Conservation (phyloP, 768 basidiomycete species). For the Leccinellum luteum region DNA sequence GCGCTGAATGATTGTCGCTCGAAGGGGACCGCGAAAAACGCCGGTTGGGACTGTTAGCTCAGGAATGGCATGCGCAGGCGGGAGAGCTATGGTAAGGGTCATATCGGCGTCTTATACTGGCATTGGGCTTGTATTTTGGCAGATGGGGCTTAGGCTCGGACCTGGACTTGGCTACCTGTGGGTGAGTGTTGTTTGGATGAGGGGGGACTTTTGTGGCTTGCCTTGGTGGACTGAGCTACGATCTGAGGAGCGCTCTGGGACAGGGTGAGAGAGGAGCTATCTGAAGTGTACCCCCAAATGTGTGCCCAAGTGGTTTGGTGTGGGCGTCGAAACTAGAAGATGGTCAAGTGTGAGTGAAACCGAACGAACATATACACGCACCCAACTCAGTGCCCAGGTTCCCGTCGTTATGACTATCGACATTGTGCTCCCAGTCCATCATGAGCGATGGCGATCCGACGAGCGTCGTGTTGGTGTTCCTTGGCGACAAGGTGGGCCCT, state of each 20-base stretch:
- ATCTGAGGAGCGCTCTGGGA: slow-evolving; percentile 73
- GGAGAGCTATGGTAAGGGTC: no score
- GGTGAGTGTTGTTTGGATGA: not conserved
- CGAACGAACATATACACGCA: not conserved
- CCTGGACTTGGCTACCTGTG: no score
- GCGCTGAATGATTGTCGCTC: not conserved
- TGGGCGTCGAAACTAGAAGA: slow-evolving; percentile 4
- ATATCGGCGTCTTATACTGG: not conserved
- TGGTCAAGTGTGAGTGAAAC: no score
- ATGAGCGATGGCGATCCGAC: slow-evolving; percentile 51
- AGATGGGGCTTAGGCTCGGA: not conserved
- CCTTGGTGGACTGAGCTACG: slow-evolving; percentile 16
- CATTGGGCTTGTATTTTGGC: not conserved
- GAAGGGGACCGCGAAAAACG: not conserved
- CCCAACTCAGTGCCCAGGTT: not conserved
- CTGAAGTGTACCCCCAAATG: slow-evolving; percentile 38
- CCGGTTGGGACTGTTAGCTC: no score
- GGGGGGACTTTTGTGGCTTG: not conserved
- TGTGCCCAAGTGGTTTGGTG: not conserved
- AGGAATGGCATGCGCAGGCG: not conserved
- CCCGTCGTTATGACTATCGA: slow-evolving; percentile 4
- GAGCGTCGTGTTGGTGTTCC: slow-evolving; percentile 57
- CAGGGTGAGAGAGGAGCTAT: slow-evolving; percentile 62
- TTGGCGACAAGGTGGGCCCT: slow-evolving; percentile 63
- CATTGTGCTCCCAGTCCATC: slow-evolving; percentile 65